Evolutionary conservation across 2,329 filamentous ascomycete genomes (phyloP).

Genomic region (Penicillium paneum): DNA sequence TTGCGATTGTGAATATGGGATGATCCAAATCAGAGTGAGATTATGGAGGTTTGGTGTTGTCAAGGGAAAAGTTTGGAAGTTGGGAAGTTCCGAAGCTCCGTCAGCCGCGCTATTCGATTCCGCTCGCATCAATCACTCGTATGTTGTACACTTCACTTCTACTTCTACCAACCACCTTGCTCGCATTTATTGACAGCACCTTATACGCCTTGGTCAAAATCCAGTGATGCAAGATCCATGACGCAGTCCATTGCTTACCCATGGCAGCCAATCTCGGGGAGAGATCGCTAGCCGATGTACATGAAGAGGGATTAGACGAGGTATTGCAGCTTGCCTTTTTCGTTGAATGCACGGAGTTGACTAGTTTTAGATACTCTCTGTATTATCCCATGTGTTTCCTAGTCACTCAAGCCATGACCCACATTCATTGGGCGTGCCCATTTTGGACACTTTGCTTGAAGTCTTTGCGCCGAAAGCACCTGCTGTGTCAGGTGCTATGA

Average conservation of each 20-base stretch:
- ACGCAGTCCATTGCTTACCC: slow-evolving; percentile 37
- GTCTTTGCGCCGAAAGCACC: slow-evolving; percentile 31
- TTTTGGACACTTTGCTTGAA: slow-evolving; percentile 47
- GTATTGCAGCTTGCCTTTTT: slow-evolving; percentile 32
- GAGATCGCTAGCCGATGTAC: slow-evolving; percentile 52
- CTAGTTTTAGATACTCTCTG: slow-evolving; percentile 26
- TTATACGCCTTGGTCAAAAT: neutral
- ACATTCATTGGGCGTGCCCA: slow-evolving; percentile 43
- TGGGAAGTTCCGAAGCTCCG: slow-evolving; percentile 7
- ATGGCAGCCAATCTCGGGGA: slow-evolving; percentile 48
- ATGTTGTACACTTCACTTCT: neutral
- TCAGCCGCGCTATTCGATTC: slow-evolving; percentile 1
- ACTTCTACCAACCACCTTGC: neutral
- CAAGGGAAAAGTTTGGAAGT: neutral
- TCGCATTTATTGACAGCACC: neutral
- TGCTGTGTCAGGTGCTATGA: slow-evolving; percentile 1
- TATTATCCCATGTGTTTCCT: slow-evolving; percentile 29
- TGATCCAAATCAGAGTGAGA: neutral
- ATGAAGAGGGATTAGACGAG: slow-evolving; percentile 50
- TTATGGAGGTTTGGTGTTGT: neutral
- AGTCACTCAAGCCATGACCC: slow-evolving; percentile 6
- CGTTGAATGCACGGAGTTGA: neutral
- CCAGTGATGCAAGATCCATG: slow-evolving; percentile 46
- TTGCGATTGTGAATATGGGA: neutral
- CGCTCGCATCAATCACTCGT: neutral